These are phyloP conservation scores for Phytopythium chamaehyphon DNA, from an alignment of 352 stramenopile genomes.

Conservation along the genomic window DNA sequence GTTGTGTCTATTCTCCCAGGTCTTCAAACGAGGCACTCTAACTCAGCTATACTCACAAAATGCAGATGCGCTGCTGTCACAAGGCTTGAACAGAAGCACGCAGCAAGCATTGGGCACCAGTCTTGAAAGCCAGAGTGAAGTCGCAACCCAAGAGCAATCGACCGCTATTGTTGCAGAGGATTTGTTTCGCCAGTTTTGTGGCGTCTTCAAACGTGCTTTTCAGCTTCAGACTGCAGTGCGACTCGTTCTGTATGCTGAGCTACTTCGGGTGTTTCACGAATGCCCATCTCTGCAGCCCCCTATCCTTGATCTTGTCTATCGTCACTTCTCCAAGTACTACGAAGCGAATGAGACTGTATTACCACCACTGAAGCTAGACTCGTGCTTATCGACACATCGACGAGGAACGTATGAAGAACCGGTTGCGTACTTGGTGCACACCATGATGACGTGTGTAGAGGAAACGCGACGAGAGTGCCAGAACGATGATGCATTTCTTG, in stretches of 20 bases:
- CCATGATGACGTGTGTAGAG: constrained; percentile 25
- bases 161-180: constrained; percentile 41
- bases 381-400: constrained; percentile 19
- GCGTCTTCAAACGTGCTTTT: constrained; percentile 44
- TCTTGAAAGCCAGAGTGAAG: constrained; percentile 12
- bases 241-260: constrained; percentile 39
- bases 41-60: constrained; percentile 57
- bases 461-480: constrained; percentile 13
- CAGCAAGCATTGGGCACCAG: background rate
- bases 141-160: constrained; percentile 34
- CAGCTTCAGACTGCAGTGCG: constrained; percentile 44
- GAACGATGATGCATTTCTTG: constrained; percentile 29
- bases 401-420: constrained; percentile 37
- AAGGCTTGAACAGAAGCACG: constrained; percentile 13
- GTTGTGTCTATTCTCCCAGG: constrained; percentile 30
- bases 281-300: constrained; percentile 34
- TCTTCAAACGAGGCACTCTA: constrained; percentile 36
- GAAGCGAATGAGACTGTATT: constrained; percentile 40
- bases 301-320: constrained; percentile 44
- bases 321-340: constrained; percentile 41
- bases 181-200: constrained; percentile 54
- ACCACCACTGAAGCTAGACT: constrained; percentile 46
- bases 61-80: constrained; percentile 24
- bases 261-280: constrained; percentile 36
- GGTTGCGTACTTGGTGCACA: constrained; percentile 34